Conservation (phyloP, 2,329 filamentous ascomycete species). For the Xylogone sp. region DNA sequence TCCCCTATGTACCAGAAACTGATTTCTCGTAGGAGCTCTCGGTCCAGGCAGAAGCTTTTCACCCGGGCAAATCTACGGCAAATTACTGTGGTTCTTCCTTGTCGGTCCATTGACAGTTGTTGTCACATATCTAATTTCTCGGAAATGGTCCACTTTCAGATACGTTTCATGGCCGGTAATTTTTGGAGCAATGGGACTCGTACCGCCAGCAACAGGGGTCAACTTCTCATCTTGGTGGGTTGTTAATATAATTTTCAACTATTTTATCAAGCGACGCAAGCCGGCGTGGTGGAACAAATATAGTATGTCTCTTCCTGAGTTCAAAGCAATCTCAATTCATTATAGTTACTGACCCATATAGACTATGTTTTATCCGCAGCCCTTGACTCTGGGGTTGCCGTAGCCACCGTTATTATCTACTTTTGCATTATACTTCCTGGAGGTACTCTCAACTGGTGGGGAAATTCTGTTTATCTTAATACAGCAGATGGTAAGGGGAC, state of each 20-base stretch:
- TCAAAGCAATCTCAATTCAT: no score
- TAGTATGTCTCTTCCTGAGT: no score
- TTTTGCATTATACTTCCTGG: slow-evolving; percentile 62
- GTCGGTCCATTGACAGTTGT: slow-evolving; percentile 41
- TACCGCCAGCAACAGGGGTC: slow-evolving; percentile 59
- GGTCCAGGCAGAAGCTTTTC: slow-evolving; percentile 60
- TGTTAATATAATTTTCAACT: slow-evolving; percentile 69
- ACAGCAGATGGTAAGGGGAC: slow-evolving; percentile 16
- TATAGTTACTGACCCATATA: no score
- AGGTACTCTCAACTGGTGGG: slow-evolving; percentile 61
- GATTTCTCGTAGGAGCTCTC: slow-evolving; percentile 30
- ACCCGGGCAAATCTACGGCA: slow-evolving; percentile 55
- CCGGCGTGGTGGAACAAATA: slow-evolving; percentile 64
- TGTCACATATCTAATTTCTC: slow-evolving; percentile 45
- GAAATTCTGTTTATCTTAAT: slow-evolving; percentile 29
- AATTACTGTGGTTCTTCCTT: slow-evolving; percentile 48
- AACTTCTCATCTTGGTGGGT: slow-evolving; percentile 72
- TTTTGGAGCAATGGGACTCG: slow-evolving; percentile 31
- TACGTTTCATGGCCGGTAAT: slow-evolving; percentile 18
- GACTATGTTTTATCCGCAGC: slow-evolving; percentile 63
- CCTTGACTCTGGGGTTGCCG: slow-evolving; percentile 64
- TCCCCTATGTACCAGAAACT: no score
- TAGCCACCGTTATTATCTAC: slow-evolving; percentile 66
- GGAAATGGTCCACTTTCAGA: no score
- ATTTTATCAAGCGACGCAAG: slow-evolving; percentile 58